A percentile compares a stretch with the other conserved stretches of the same genome.
These are phyloP conservation scores for Litchi chinensis DNA, from an alignment of 345 rosid species.

Conservation along the genomic window DNA sequence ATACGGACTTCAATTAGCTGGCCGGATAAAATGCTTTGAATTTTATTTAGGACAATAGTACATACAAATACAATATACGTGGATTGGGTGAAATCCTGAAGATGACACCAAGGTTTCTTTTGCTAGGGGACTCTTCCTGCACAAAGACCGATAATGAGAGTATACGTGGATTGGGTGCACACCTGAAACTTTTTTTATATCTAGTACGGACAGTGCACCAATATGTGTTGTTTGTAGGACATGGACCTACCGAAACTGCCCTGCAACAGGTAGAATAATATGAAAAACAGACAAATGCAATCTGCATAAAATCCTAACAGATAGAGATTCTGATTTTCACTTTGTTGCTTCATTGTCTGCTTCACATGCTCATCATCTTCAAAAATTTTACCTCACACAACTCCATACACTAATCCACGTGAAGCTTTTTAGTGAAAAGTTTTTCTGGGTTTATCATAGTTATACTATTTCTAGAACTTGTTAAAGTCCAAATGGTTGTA, in stretches of 20 bases:
- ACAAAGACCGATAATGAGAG: not conserved
- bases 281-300: not conserved
- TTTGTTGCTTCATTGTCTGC: not conserved
- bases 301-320: conserved; percentile 24
- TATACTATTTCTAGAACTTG: not conserved
- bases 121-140: not conserved
- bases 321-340: conserved; percentile 4
- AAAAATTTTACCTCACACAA: conserved; percentile 2
- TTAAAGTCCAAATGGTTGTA: conserved; percentile 12
- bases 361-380: not conserved
- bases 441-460: not conserved
- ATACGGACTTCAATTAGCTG: conserved; percentile 29
- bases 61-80: not conserved
- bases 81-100: not conserved
- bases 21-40: conserved; percentile 28
- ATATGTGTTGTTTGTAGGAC: not conserved
- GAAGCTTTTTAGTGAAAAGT: conserved; percentile 7
- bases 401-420: conserved; percentile 8
- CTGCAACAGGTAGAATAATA: conserved; percentile 9
- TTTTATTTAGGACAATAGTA: conserved; percentile 29
- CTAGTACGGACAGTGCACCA: not conserved
- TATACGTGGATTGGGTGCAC: conserved; percentile 29
- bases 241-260: conserved; percentile 10
- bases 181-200: conserved; percentile 14
- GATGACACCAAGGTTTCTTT: conserved; percentile 13